phyloP scores from a whole-genome alignment of 768 basidiomycete genomes.

The Lyophyllum shimeji region DNA sequence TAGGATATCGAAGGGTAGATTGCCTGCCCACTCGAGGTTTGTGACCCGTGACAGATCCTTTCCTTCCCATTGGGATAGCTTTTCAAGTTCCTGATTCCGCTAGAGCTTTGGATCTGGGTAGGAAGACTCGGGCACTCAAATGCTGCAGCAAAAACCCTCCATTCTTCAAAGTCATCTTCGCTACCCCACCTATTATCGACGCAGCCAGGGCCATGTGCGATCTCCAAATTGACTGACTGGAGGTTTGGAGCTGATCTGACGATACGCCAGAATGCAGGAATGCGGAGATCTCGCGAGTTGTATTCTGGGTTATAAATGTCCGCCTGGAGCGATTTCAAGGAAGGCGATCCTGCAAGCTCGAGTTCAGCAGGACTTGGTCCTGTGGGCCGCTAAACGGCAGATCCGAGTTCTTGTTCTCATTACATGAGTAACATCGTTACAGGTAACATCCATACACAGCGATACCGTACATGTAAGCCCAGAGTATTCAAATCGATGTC shows the following conservation, averaged over 20 bases:
- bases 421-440: no score
- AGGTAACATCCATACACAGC: no score
- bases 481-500: no score
- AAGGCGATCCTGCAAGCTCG: not conserved
- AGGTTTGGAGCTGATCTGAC: not conserved
- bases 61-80: not conserved
- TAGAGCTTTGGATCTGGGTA: not conserved
- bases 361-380: not conserved
- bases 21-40: not conserved
- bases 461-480: no score
- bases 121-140: not conserved
- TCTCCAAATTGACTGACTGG: not conserved
- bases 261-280: not conserved
- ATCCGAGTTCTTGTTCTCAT: no score
- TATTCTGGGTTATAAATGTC: not conserved
- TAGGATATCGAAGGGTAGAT: not conserved
- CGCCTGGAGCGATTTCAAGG: not conserved
- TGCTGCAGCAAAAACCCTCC: not conserved
- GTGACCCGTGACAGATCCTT: not conserved
- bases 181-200: not conserved
- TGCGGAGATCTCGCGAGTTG: not conserved
- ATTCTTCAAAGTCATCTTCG: not conserved
- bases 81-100: not conserved
- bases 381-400: no score
- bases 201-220: not conserved